Conservation (phyloP, 208 protist genomes). For the Vickermania spadyakhi region DNA sequence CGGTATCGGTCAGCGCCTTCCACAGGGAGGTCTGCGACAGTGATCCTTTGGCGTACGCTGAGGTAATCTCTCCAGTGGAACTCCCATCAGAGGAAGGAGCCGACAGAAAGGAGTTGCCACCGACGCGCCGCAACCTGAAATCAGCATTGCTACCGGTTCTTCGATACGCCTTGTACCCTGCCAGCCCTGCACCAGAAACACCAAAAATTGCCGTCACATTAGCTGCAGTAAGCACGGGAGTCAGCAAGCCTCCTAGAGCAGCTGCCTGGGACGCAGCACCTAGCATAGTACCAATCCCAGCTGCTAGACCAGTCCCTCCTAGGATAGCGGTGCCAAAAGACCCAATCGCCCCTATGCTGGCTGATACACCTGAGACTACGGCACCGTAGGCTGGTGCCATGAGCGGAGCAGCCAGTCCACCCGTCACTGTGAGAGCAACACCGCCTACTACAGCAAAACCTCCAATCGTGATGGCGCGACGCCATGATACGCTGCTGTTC, state of each 20-base stretch:
- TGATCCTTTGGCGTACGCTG: neutral
- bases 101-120: slow-evolving; percentile 40
- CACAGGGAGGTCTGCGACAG: neutral
- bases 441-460: slow-evolving; percentile 65
- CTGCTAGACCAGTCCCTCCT: slow-evolving; percentile 30
- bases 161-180: slow-evolving; percentile 60
- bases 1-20: neutral
- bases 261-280: slow-evolving; percentile 62
- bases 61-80: neutral
- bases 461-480: slow-evolving; percentile 49
- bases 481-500: slow-evolving; percentile 12
- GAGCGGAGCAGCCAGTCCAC: slow-evolving; percentile 62
- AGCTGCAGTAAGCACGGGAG: slow-evolving; percentile 51
- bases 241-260: slow-evolving; percentile 41
- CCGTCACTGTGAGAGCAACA: slow-evolving; percentile 46
- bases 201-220: slow-evolving; percentile 72
- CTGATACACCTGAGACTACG: slow-evolving; percentile 30
- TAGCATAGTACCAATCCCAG: slow-evolving; percentile 39
- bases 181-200: slow-evolving; percentile 48
- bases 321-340: slow-evolving; percentile 38
- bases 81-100: neutral
- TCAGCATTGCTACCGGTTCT: slow-evolving; percentile 55
- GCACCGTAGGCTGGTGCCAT: slow-evolving; percentile 49
- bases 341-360: slow-evolving; percentile 42
- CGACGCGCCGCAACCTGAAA: slow-evolving; percentile 49